Conservation (phyloP, 768 basidiomycete species). For the Hirschioporus abietinus region DNA sequence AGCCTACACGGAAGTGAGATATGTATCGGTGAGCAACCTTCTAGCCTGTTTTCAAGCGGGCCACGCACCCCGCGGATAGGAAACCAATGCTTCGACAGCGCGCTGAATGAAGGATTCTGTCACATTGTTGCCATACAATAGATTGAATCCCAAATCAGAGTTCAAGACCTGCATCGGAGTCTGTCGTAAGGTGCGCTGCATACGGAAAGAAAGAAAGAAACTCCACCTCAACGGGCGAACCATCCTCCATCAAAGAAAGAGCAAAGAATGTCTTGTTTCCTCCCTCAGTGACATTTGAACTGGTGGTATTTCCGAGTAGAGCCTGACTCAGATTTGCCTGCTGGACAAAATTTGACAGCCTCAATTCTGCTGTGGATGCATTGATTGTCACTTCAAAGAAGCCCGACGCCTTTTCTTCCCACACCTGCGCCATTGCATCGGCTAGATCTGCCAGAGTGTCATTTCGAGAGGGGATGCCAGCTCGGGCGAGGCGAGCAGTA, state of each 20-base stretch:
- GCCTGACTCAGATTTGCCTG: slow-evolving; percentile 27
- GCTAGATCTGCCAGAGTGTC: slow-evolving; percentile 11
- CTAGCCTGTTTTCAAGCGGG: neutral
- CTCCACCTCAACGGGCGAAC: slow-evolving; percentile 33
- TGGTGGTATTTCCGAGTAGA: slow-evolving; percentile 18
- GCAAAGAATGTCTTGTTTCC: slow-evolving; percentile 34
- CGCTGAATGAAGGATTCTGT: slow-evolving; percentile 30
- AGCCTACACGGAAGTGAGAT: slow-evolving; percentile 19
- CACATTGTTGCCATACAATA: slow-evolving; percentile 35
- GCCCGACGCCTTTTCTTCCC: slow-evolving; percentile 31
- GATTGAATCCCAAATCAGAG: slow-evolving; percentile 38
- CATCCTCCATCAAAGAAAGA: slow-evolving; percentile 32
- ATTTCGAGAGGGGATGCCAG: slow-evolving; percentile 21
- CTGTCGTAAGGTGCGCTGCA: neutral
- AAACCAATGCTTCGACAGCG: slow-evolving; percentile 32
- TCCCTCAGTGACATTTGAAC: slow-evolving; percentile 2
- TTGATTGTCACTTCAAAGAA: slow-evolving; percentile 34
- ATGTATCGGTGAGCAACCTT: neutral
- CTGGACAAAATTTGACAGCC: slow-evolving; percentile 32
- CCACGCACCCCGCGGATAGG: slow-evolving; percentile 36
- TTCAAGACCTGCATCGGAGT: slow-evolving; percentile 28
- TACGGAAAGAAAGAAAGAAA: neutral
- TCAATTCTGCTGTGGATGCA: slow-evolving; percentile 21
- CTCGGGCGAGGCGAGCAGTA: slow-evolving; percentile 24
- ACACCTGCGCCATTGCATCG: slow-evolving; percentile 25